These are phyloP conservation scores for Boletellus deceptivus DNA, from an alignment of 1,284 basidiomycete species.

Conservation along the genomic window DNA sequence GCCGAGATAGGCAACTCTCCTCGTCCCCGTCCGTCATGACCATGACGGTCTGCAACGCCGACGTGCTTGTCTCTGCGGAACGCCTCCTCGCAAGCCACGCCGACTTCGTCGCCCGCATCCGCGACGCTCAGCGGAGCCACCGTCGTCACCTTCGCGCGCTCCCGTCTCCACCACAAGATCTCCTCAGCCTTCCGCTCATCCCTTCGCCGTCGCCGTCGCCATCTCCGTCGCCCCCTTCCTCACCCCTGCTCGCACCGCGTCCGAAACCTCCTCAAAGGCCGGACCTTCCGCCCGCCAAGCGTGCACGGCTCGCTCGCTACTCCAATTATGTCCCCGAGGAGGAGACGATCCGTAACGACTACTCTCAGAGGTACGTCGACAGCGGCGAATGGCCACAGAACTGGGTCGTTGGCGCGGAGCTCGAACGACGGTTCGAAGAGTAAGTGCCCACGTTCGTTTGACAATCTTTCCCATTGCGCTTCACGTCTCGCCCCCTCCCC, in stretches of 20 bases:
- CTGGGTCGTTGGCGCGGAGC: constrained; percentile 84
- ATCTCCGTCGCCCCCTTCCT: constrained; percentile 45
- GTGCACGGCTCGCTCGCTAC: constrained; percentile 65
- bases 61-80: constrained; percentile 49
- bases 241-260: constrained; percentile 40
- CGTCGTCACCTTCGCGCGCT: constrained; percentile 40
- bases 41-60: constrained; percentile 26
- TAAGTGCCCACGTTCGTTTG: constrained; percentile 41
- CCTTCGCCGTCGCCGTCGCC: constrained; percentile 47
- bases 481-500: not conserved
- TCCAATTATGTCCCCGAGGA: constrained; percentile 84
- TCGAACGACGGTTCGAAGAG: constrained; percentile 90
- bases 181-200: constrained; percentile 49
- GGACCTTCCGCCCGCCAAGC: constrained; percentile 69
- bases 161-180: constrained; percentile 36
- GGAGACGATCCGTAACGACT: constrained; percentile 94
- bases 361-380: constrained; percentile 87
- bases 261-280: constrained; percentile 40
- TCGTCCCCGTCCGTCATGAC: not conserved
- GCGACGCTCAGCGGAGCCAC: constrained; percentile 41
- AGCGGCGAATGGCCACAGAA: constrained; percentile 90
- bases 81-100: constrained; percentile 49
- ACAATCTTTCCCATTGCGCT: not conserved
- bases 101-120: constrained; percentile 42
- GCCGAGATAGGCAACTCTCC: constrained; percentile 15